Percentiles rank a stretch among this genome's conserved stretches.
These are phyloP conservation scores for Lanmaoa rubissima DNA, from an alignment of 768 basidiomycete genomes.

Conservation along the genomic window DNA sequence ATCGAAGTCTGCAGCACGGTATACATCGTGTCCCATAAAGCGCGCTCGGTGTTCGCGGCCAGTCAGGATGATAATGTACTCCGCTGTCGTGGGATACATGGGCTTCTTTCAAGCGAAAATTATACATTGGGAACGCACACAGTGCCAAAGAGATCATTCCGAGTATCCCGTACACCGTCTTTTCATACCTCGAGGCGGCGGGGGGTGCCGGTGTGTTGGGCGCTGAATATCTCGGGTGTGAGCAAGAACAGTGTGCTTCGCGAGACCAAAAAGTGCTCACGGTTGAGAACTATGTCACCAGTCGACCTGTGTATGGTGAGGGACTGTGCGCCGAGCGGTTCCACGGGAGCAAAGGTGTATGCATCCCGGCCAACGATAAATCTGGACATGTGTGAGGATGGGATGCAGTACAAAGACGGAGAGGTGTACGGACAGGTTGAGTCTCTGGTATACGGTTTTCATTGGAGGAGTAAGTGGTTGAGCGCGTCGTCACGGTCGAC, in stretches of 20 bases:
- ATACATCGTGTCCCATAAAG: constrained; percentile 84
- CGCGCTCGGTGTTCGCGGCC: constrained; percentile 74
- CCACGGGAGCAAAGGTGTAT: constrained; percentile 75
- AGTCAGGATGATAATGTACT: constrained; percentile 89
- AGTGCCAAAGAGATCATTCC: constrained; percentile 75
- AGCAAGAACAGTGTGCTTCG: neutral
- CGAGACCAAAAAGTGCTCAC: constrained; percentile 38
- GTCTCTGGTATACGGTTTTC: constrained; percentile 69
- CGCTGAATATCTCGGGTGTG: constrained; percentile 34
- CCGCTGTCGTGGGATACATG: constrained; percentile 52
- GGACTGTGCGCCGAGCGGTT: constrained; percentile 57
- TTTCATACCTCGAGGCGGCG: constrained; percentile 57
- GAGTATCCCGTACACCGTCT: constrained; percentile 71
- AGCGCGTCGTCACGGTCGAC: constrained; percentile 11
- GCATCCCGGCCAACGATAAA: constrained; percentile 70
- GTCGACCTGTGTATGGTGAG: constrained; percentile 70
- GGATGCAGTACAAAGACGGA: constrained; percentile 7
- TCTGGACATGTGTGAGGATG: constrained; percentile 34
- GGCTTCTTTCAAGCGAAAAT: neutral
- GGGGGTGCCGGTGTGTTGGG: constrained; percentile 53
- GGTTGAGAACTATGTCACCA: constrained; percentile 71
- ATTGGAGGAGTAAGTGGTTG: constrained; percentile 39
- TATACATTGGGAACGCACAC: constrained; percentile 45
- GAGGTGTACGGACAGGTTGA: constrained; percentile 55
- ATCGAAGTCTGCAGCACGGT: constrained; percentile 86